Evolutionary conservation across 345 rosid species (phyloP), one percentile per base, ranked within the genome.

Genomic region (Clarkia xantiana): DNA sequence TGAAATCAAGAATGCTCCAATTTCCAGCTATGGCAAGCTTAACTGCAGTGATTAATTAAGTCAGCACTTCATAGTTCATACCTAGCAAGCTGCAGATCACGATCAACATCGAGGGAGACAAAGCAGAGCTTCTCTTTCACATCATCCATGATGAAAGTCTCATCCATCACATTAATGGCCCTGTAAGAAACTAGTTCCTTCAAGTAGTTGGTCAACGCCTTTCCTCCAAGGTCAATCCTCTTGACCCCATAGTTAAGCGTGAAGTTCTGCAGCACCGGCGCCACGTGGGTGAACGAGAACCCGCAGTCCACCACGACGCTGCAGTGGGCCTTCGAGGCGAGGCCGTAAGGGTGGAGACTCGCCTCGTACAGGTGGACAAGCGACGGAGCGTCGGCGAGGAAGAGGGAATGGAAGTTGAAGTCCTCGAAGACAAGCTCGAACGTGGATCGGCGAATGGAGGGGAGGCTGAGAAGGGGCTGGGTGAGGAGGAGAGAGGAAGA

Each of bases 351-450:
- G 51, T 72, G 55, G 23, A 70, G 76, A 44, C 84, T 82, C 20
- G 88, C 88, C 64, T 90, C 97, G 52, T 79, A 83, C 44, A 86
- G 82, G 62, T 86, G 93, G 40, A 78, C 97, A 5, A 83, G 74
- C 18, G 82, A 75, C 9, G 91, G 73, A 8, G 96, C 67, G 42
- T 86, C 80, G 48, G 93, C 71, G 4, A 86, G 65, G 63, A 59
- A 84, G 19, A 83, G 70, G 15, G 94, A 74, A 18, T 58, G 59
- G 73, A 90, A 86, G 60, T 79, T 80, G 59, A 90, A 83, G 40
- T 90, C 94, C 63, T 90, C 96, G 64, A 90, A 90, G 59, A 86
- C 85, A 53, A 90, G 80, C 72, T 86, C 95, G 58, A 82, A 86
- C 18, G 88, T 79, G 69, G 88, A 57, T 52, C 94, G 86, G 22